Base-by-base conservation (phyloP, 192 early-diverging fungal genomes). In the Rhizoclosmatium globosum region DNA sequence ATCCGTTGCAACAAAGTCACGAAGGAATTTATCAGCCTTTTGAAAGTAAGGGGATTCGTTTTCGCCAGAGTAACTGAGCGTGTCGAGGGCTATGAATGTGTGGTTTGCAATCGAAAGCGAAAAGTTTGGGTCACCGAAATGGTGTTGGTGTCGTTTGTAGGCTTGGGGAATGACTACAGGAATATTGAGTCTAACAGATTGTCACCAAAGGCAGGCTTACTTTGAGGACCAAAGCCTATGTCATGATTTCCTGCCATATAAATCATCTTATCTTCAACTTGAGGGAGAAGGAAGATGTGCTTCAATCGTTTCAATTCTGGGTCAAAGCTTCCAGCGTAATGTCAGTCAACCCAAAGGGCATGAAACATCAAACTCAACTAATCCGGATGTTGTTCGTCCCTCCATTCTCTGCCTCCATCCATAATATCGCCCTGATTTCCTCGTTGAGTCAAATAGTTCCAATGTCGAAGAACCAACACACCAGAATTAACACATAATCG, bases 221-320 rank as follows among this genome's bases (percentile, higher is more conserved):
- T 78, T 11, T 67, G 76, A 47, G 59, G 47, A 1, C 85, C 88
- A 77, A 86, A 94, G 0, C 97, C 97, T 59, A 97, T 91, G 81
- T 99, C 97, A 81, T 99, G 97, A 83, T 97, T 99, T 3, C 97
- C 97, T 2, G 92, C 92, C 82, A 94, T 91, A 76, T 92, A 86
- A 15, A 88, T 86, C 2, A 91, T 81, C 0, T 67, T 43, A 0
- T 84, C 86, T 23, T 79, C 76, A 43, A 80, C 17, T 73, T 79
- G 39, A 7, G 84, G 79, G 15, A 83, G 13, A 21, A 71, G 74
- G 79, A 92, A 93, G 17, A 94, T 82, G 23, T 86, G 68, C 13
- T 82, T 43, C 64, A 91, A 90, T 2, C 92, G 85, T 11, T 47
- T 9, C 23, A 89, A 80, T 78, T 96, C 92, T 15, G 64, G 47